These are phyloP conservation scores for Ophiostoma himal-ulmi DNA, from an alignment of 2,329 filamentous ascomycete species.

Conservation along the genomic window DNA sequence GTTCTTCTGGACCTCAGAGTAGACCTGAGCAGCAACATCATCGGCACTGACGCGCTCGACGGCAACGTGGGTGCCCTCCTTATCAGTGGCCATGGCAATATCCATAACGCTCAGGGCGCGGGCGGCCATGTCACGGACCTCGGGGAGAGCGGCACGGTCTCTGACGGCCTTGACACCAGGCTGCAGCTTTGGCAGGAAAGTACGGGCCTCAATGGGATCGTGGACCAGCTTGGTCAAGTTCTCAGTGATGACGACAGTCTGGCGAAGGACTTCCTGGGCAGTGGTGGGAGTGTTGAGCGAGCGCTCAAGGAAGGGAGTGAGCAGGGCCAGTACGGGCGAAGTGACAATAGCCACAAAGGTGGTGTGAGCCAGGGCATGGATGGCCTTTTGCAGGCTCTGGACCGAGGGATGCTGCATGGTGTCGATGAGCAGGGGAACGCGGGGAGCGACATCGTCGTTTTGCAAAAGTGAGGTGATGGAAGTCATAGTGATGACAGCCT, in stretches of 20 bases:
- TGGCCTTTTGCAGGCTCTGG: constrained; percentile 86
- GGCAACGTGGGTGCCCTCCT: constrained; percentile 37
- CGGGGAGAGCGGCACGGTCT: constrained; percentile 83
- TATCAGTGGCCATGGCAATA: constrained; percentile 77
- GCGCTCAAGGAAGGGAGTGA: constrained; percentile 91
- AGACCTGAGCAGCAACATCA: constrained; percentile 68
- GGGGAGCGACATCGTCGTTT: constrained; percentile 92
- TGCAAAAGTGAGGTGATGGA: constrained; percentile 82
- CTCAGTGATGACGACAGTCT: constrained; percentile 94
- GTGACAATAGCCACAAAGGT: constrained; percentile 98
- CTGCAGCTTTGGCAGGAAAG: constrained; percentile 89
- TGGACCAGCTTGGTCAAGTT: constrained; percentile 98
- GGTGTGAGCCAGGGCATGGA: constrained; percentile 91
- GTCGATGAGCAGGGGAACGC: constrained; percentile 86
- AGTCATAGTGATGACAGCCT: constrained; percentile 87
- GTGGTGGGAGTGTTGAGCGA: constrained; percentile 88
- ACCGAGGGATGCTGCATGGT: constrained; percentile 91
- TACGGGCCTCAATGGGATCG: constrained; percentile 85
- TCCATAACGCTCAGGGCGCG: constrained; percentile 81
- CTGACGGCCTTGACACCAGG: constrained; percentile 88
- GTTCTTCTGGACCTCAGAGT: constrained; percentile 67
- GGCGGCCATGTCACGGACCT: constrained; percentile 84
- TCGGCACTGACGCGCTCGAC: constrained; percentile 63
- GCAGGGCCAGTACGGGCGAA: constrained; percentile 85
- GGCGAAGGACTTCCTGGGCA: constrained; percentile 86